phyloP scores from a whole-genome alignment of 1,139 yeast genomes.

The Taiozyma sp. region DNA sequence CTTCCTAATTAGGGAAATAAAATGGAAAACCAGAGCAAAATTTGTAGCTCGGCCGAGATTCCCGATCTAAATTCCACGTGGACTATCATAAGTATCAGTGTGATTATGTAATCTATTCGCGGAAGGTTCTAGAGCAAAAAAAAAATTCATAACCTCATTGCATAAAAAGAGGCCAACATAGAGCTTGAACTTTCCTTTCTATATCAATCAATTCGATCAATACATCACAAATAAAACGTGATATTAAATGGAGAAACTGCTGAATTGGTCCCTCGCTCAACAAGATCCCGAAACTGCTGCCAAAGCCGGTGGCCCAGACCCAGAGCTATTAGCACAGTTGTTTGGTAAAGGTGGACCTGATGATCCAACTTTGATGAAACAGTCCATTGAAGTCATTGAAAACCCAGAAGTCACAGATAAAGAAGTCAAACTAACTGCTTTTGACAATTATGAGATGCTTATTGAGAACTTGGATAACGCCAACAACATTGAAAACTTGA shows the following conservation, averaged over 20 bases:
- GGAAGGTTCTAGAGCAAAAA: background rate
- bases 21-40: background rate
- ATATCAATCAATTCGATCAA: too few relatives aligned
- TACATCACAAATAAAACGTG: too few relatives aligned
- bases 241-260: slow-evolving; percentile 67
- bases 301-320: slow-evolving; percentile 67
- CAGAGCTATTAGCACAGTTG: slow-evolving; percentile 66
- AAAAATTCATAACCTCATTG: background rate
- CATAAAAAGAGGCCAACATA: background rate
- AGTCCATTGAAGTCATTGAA: slow-evolving; percentile 58
- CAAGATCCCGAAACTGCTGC: slow-evolving; percentile 60
- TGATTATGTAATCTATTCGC: background rate
- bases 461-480: slow-evolving; percentile 95
- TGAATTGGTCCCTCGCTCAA: slow-evolving; percentile 89
- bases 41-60: background rate
- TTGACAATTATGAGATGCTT: slow-evolving; percentile 91
- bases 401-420: slow-evolving; percentile 50
- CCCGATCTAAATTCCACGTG: too few relatives aligned
- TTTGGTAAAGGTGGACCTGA: slow-evolving; percentile 70
- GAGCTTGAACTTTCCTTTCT: background rate
- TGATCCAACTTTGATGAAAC: slow-evolving; percentile 81
- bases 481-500: slow-evolving; percentile 78
- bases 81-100: background rate
- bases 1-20: background rate
- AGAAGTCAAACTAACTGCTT: slow-evolving; percentile 69